Conservation (phyloP, 768 basidiomycete genomes). For the Suillus alpinus region DNA sequence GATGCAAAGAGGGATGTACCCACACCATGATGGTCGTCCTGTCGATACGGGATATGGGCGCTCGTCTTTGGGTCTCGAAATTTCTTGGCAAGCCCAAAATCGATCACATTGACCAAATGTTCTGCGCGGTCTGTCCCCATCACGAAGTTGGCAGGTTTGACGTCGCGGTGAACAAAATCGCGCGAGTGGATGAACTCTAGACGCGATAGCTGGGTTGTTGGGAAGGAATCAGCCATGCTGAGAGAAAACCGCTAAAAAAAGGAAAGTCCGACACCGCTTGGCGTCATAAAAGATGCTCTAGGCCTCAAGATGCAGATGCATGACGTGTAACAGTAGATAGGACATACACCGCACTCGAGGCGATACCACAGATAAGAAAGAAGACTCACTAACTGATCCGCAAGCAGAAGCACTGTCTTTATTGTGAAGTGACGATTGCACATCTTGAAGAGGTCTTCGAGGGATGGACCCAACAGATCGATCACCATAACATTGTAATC, state of each 20-base stretch:
- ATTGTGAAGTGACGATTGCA: constrained; percentile 91
- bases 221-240: constrained; percentile 15
- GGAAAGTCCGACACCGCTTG: constrained; percentile 1
- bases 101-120: constrained; percentile 86
- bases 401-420: constrained; percentile 90
- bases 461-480: constrained; percentile 88
- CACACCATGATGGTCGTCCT: constrained; percentile 74
- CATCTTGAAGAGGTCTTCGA: constrained; percentile 85
- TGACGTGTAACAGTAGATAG: neutral
- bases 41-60: constrained; percentile 68
- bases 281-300: neutral
- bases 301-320: neutral
- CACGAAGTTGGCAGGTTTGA: constrained; percentile 98
- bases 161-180: constrained; percentile 93
- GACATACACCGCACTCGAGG: neutral
- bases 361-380: neutral
- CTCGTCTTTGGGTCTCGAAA: constrained; percentile 65
- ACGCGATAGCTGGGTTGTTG: constrained; percentile 71
- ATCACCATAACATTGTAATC: constrained; percentile 98
- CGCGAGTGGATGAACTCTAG: constrained; percentile 96
- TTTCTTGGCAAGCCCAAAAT: constrained; percentile 83
- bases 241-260: constrained; percentile 1
- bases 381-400: constrained; percentile 85
- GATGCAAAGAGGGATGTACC: constrained; percentile 76
- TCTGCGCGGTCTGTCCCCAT: constrained; percentile 79